Evolutionary conservation across 768 basidiomycete genomes (phyloP).

Genomic region (Gloeophyllum trabeum): DNA sequence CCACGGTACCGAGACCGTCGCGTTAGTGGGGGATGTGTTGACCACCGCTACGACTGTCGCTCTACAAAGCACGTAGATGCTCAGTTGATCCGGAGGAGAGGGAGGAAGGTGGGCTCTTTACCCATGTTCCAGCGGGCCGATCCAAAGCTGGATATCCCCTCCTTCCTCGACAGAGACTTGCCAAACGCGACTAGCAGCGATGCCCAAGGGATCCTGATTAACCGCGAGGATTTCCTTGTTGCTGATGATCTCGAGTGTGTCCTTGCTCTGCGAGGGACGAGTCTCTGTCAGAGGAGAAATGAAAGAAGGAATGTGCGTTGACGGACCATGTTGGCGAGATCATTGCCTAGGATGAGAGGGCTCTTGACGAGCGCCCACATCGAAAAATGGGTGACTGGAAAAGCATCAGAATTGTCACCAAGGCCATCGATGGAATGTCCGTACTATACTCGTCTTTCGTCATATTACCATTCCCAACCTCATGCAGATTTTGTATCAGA

Average conservation of each 20-base stretch:
- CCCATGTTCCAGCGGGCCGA: conserved; percentile 19
- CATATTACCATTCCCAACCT: conserved; percentile 27
- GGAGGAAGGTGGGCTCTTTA: no score
- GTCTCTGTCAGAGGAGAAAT: background rate
- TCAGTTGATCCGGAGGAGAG: no score
- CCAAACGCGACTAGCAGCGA: conserved; percentile 22
- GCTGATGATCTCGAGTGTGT: conserved; percentile 24
- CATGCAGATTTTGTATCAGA: background rate
- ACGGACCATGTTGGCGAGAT: conserved; percentile 23
- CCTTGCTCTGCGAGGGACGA: conserved; percentile 14
- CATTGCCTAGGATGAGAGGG: conserved; percentile 29
- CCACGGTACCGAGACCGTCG: conserved; percentile 17
- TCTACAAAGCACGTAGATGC: conserved; percentile 7
- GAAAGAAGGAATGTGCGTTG: background rate
- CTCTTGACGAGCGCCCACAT: conserved; percentile 32
- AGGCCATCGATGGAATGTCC: background rate
- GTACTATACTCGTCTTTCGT: conserved; percentile 26
- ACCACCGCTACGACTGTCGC: conserved; percentile 22
- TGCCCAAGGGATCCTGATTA: conserved; percentile 20
- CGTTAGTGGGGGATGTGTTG: conserved; percentile 16
- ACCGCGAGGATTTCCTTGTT: conserved; percentile 25
- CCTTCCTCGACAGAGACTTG: conserved; percentile 16
- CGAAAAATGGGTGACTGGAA: conserved; percentile 25
- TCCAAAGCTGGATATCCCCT: conserved; percentile 23
- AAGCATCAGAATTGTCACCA: background rate